Percentiles rank a stretch among this genome's conserved stretches.
These are phyloP conservation scores for Phytophthora nicotianae DNA, from an alignment of 352 stramenopile genomes.

Conservation along the genomic window DNA sequence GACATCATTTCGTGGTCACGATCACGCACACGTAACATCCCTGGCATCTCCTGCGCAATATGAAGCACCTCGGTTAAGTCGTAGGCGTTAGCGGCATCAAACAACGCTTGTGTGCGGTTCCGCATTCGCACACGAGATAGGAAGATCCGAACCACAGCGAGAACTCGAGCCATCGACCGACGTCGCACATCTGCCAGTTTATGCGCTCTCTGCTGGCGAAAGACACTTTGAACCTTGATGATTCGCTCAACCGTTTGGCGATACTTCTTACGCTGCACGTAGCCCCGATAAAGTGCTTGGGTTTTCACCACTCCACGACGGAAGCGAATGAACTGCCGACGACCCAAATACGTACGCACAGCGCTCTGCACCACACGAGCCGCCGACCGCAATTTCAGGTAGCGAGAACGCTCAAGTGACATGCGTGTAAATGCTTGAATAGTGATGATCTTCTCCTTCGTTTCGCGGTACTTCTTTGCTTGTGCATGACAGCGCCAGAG, in stretches of 20 bases:
- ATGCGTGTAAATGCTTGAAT: slow-evolving; percentile 74
- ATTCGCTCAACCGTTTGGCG: slow-evolving; percentile 43
- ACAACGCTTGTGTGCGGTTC: slow-evolving; percentile 81
- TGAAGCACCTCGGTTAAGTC: slow-evolving; percentile 83
- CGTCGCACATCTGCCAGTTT: slow-evolving; percentile 54
- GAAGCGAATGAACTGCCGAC: slow-evolving; percentile 63
- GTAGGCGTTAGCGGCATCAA: slow-evolving; percentile 76
- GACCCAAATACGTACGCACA: slow-evolving; percentile 74
- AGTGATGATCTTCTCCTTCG: slow-evolving; percentile 62
- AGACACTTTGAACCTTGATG: slow-evolving; percentile 79
- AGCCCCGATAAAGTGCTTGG: slow-evolving; percentile 69
- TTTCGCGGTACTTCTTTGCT: slow-evolving; percentile 58
- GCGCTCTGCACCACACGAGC: slow-evolving; percentile 71
- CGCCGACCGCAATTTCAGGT: slow-evolving; percentile 54
- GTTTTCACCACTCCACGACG: slow-evolving; percentile 69
- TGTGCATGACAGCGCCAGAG: slow-evolving; percentile 78
- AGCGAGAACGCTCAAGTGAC: slow-evolving; percentile 59
- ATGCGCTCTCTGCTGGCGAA: slow-evolving; percentile 63
- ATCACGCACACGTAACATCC: slow-evolving; percentile 82
- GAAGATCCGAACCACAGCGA: slow-evolving; percentile 76
- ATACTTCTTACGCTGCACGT: slow-evolving; percentile 73
- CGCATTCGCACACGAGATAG: slow-evolving; percentile 83
- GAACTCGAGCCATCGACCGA: slow-evolving; percentile 70
- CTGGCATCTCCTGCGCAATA: slow-evolving; percentile 80
- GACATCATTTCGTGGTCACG: slow-evolving; percentile 84